Base-by-base conservation (phyloP, 331 rosid species). In the Telfairia occidentalis region DNA sequence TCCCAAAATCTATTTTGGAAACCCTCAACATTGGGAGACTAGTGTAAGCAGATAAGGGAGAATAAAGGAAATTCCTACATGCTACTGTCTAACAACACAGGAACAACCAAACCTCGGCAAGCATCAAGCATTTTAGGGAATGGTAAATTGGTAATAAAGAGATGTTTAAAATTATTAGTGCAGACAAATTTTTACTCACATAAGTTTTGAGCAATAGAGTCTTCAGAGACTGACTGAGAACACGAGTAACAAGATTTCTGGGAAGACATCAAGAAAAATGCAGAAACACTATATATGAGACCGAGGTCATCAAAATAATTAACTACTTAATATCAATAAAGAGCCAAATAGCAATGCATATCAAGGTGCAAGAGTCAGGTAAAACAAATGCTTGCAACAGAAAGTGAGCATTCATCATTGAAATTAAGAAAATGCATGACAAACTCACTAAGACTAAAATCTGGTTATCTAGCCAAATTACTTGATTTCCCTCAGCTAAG, bases 221-320 rank as follows among this genome's bases (percentile, higher is more conserved):
- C 97, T 83, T 90, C 99, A 12, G 93, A 77, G 49, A 85, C 75
- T 29, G 97, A 83, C 70, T 86, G 96, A 81, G 96, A 89, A 85
- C 99, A 95, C 23, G 87, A 77, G 82, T 69, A 90, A 86, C 99
- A 95, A 71, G 86, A 85, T 89, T 90, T 95, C 99, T 95, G 97
- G 79, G 79, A 79, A 79, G 23, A 65, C 75, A 80, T 26, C 63
- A 81, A 32, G 50, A 11, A 64, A 85, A 32, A 50, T 15, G 10
- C 9, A 75, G 26, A 40, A 43, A 58, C 61, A 30, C 19, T 24
- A 19, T n/a, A n/a, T n/a, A n/a, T 61, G 34, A 45, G 30, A 76
- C 60, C 37, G 34, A 76, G 73, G 60, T 29, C 54, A 48, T 46
- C 49, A 32, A 61, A 46, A 30, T 76, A 48, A 48, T 57, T 23